Evolutionary conservation across 164 flowering plant genomes (phyloP).

Genomic region (Platanus orientalis): DNA sequence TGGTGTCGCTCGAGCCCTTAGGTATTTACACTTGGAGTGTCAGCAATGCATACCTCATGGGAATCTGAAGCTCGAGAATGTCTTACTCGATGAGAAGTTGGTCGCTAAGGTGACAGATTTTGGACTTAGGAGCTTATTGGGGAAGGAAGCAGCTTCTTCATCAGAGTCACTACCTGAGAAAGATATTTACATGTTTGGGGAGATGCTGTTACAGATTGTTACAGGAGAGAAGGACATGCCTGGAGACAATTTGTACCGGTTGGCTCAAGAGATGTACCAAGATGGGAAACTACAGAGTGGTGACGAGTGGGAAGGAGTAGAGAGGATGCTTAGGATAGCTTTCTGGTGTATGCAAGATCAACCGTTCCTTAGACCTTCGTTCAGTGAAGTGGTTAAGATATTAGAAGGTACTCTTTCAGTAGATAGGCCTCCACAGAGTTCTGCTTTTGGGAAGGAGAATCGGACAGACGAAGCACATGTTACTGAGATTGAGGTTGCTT

Average conservation of each 20-base stretch:
- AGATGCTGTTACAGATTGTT: constrained; percentile 38
- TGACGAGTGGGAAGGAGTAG: constrained; percentile 26
- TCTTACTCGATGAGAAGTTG: constrained; percentile 48
- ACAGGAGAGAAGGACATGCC: constrained; percentile 24
- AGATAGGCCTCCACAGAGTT: constrained; percentile 45
- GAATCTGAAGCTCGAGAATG: constrained; percentile 46
- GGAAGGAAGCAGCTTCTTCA: constrained; percentile 25
- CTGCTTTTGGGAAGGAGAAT: constrained; percentile 16
- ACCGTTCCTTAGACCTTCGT: constrained; percentile 50
- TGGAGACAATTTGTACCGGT: constrained; percentile 16
- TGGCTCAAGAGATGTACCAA: constrained; percentile 14
- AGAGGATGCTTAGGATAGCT: constrained; percentile 39
- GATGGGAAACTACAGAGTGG: constrained; percentile 14
- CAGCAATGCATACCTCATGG: constrained; percentile 47
- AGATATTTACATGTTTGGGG: constrained; percentile 48
- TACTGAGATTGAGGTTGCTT: constrained; percentile 2
- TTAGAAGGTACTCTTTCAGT: constrained; percentile 52
- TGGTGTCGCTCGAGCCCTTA: constrained; percentile 46
- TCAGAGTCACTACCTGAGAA: constrained; percentile 40
- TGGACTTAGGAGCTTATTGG: constrained; percentile 30
- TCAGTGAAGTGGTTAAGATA: constrained; percentile 46
- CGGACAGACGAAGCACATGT: background rate
- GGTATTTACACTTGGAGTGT: constrained; percentile 51
- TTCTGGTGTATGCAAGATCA: constrained; percentile 54
- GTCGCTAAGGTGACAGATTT: constrained; percentile 45